A percentile compares a stretch with the other conserved stretches of the same genome.
Evolutionary conservation across 2,329 filamentous ascomycete species (phyloP).

Genomic region (Arachnopeziza araneosa): DNA sequence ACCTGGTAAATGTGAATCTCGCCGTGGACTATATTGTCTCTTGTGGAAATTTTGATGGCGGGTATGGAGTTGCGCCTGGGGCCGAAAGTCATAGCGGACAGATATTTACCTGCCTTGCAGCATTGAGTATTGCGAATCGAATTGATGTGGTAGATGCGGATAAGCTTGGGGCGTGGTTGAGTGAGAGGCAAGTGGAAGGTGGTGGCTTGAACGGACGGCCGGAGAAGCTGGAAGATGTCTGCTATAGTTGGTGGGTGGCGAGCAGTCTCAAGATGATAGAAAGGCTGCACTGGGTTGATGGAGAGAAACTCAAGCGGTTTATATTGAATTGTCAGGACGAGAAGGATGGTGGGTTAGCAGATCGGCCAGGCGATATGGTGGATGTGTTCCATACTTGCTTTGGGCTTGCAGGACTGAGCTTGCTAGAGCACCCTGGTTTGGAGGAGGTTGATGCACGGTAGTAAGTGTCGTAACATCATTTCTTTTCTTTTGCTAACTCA

Average conservation of each 20-base stretch:
- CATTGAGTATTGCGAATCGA: constrained; percentile 74
- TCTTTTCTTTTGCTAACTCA: constrained; percentile 11
- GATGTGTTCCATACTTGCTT: constrained; percentile 97
- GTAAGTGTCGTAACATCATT: constrained; percentile 39
- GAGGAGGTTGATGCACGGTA: constrained; percentile 84
- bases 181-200: constrained; percentile 80
- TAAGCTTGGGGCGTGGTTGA: constrained; percentile 82
- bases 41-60: constrained; percentile 92
- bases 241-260: constrained; percentile 98
- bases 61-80: constrained; percentile 82
- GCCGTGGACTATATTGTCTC: constrained; percentile 73
- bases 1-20: constrained; percentile 70
- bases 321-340: constrained; percentile 86
- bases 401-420: constrained; percentile 78
- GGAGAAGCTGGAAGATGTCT: constrained; percentile 94
- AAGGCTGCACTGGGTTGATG: constrained; percentile 89
- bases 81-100: constrained; percentile 94
- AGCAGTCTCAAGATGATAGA: constrained; percentile 87
- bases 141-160: constrained; percentile 80
- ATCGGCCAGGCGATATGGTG: constrained; percentile 88
- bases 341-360: constrained; percentile 78
- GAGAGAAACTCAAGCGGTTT: constrained; percentile 69
- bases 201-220: constrained; percentile 91
- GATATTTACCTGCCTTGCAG: constrained; percentile 89
- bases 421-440: constrained; percentile 72